Evolutionary conservation across 1,284 basidiomycete species (phyloP).

Genomic region (Rhodofomes roseus): DNA sequence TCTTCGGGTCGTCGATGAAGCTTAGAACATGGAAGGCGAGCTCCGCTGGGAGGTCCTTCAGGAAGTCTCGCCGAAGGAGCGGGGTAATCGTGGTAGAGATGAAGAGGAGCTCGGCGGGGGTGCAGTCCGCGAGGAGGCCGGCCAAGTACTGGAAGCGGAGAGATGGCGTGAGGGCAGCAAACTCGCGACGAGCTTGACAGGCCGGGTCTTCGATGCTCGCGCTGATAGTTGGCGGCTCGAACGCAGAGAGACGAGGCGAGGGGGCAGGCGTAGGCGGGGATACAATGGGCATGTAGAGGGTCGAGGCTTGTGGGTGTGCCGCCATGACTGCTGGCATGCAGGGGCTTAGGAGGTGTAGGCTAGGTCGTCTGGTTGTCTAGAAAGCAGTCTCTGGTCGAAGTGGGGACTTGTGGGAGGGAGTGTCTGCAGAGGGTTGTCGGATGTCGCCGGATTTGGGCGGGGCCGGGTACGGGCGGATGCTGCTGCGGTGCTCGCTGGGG

Average conservation of each 20-base stretch:
- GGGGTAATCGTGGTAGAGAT: slow-evolving; percentile 76
- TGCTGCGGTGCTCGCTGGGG: not conserved
- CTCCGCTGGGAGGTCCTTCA: slow-evolving; percentile 81
- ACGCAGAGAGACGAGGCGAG: slow-evolving; percentile 43
- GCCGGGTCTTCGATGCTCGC: slow-evolving; percentile 21
- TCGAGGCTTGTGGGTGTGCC: slow-evolving; percentile 3
- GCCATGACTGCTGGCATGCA: not conserved
- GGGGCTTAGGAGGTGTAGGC: not conserved
- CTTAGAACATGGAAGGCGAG: slow-evolving; percentile 78
- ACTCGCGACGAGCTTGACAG: slow-evolving; percentile 30
- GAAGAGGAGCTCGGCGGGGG: slow-evolving; percentile 75
- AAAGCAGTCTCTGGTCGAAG: not conserved
- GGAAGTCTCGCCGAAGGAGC: slow-evolving; percentile 84
- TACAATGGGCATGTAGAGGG: slow-evolving; percentile 52
- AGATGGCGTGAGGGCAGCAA: slow-evolving; percentile 34
- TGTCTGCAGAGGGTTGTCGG: not conserved
- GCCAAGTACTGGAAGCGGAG: slow-evolving; percentile 61
- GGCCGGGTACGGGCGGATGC: not conserved
- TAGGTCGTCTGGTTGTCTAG: not conserved
- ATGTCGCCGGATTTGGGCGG: not conserved
- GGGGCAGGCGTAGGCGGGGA: slow-evolving; percentile 71
- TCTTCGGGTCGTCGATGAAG: slow-evolving; percentile 80
- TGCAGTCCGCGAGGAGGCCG: slow-evolving; percentile 61
- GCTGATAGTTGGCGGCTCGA: slow-evolving; percentile 8
- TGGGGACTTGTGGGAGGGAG: not conserved